These are phyloP conservation scores for Ziziphus jujuba DNA, from an alignment of 306 rosid genomes.

Conservation along the genomic window DNA sequence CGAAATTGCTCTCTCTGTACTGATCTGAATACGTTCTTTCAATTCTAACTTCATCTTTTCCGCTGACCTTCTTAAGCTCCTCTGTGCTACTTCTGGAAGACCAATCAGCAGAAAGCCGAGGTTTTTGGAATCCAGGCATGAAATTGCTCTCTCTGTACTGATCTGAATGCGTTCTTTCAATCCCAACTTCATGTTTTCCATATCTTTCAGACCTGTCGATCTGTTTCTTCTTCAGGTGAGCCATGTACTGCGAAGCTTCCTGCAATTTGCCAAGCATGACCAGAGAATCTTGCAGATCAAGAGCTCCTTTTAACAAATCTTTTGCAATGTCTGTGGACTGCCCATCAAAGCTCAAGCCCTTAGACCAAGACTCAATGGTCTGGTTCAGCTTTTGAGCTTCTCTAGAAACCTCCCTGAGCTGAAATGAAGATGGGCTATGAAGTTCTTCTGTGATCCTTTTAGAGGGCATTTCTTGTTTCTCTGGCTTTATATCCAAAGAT, in stretches of 20 bases:
- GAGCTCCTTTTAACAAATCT: slow-evolving; percentile 80
- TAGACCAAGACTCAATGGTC: slow-evolving; percentile 77
- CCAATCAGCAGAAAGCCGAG: slow-evolving; percentile 44
- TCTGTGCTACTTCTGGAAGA: slow-evolving; percentile 42
- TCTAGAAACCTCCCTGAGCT: slow-evolving; percentile 67
- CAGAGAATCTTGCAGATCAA: slow-evolving; percentile 76
- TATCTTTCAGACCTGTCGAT: slow-evolving; percentile 36
- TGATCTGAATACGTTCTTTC: slow-evolving; percentile 28
- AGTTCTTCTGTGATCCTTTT: slow-evolving; percentile 34
- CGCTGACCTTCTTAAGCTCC: slow-evolving; percentile 52
- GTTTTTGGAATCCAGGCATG: slow-evolving; percentile 39
- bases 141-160: slow-evolving; percentile 29
- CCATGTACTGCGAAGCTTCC: slow-evolving; percentile 57
- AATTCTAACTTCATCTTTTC: slow-evolving; percentile 27
- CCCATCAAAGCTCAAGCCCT: slow-evolving; percentile 44
- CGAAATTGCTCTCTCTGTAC: slow-evolving; percentile 28
- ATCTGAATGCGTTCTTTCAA: slow-evolving; percentile 25
- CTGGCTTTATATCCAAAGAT: slow-evolving; percentile 28
- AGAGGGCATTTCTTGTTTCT: slow-evolving; percentile 38
- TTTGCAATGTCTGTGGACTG: slow-evolving; percentile 60
- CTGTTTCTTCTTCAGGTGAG: slow-evolving; percentile 38
- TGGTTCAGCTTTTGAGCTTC: slow-evolving; percentile 75
- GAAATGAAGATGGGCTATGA: slow-evolving; percentile 56
- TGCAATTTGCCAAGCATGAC: slow-evolving; percentile 67
- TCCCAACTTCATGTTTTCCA: slow-evolving; percentile 29